phyloP scores from a whole-genome alignment of 2,329 filamentous ascomycete species.

The Cadophora luteo-olivacea region DNA sequence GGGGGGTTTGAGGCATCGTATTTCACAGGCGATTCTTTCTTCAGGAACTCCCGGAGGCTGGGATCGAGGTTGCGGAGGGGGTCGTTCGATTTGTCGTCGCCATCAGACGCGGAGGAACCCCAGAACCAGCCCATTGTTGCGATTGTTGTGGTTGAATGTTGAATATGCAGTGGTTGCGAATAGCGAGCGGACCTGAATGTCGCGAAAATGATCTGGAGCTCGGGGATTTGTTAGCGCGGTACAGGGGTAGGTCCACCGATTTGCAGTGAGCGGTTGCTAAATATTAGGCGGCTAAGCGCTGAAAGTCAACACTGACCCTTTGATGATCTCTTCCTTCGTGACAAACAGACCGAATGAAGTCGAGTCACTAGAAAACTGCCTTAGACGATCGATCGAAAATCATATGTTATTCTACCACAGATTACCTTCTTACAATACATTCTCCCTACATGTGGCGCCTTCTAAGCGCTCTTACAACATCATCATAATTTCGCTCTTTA shows the following conservation, averaged over 20 bases:
- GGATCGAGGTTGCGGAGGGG: constrained; percentile 68
- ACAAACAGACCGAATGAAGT: too few species aligned
- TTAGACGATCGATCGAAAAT: too few species aligned
- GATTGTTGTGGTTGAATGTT: neutral
- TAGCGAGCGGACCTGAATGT: neutral
- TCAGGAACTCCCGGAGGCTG: constrained; percentile 67
- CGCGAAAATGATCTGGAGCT: constrained; percentile 8
- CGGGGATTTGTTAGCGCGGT: neutral
- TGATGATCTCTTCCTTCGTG: neutral
- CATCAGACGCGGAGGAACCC: constrained; percentile 38
- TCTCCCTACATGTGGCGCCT: too few species aligned
- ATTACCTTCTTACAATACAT: too few species aligned
- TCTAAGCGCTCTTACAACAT: too few species aligned
- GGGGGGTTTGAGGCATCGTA: constrained; percentile 39
- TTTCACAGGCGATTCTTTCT: constrained; percentile 68
- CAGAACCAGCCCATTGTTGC: constrained; percentile 46
- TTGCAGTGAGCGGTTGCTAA: constrained; percentile 4
- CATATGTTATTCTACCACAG: too few species aligned
- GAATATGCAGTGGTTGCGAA: neutral
- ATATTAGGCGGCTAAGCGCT: neutral
- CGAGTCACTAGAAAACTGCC: too few species aligned
- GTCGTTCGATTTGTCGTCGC: constrained; percentile 49
- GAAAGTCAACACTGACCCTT: neutral
- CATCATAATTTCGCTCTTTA: too few species aligned
- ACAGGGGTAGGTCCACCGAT: constrained; percentile 7